Conservation (phyloP, 441 rosid species). For the Sinapis alba region DNA sequence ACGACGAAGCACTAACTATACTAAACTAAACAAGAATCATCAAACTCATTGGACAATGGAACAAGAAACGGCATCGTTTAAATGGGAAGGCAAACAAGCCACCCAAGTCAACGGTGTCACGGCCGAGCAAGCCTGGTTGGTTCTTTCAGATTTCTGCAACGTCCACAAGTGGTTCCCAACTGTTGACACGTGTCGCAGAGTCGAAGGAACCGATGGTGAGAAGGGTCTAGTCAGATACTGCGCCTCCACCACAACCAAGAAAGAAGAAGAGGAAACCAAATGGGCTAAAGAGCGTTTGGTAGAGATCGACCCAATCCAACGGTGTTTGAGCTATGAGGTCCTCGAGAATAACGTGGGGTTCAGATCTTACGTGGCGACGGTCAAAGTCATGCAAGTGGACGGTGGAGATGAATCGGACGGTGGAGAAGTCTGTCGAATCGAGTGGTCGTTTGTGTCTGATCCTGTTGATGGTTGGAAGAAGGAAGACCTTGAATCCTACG, state of each 20-base stretch:
- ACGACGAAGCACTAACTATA: not conserved
- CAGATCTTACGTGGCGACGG: slow-evolving; percentile 48
- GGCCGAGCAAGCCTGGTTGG: slow-evolving; percentile 56
- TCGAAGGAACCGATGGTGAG: slow-evolving; percentile 54
- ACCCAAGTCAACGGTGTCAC: slow-evolving; percentile 43
- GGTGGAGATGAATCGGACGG: slow-evolving; percentile 34
- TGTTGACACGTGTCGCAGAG: slow-evolving; percentile 44
- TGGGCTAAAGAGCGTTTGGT: slow-evolving; percentile 65
- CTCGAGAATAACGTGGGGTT: slow-evolving; percentile 56
- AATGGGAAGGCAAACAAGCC: slow-evolving; percentile 54
- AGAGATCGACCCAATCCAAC: slow-evolving; percentile 43
- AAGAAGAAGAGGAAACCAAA: slow-evolving; percentile 5
- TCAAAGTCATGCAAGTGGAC: slow-evolving; percentile 38
- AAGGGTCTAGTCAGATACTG: slow-evolving; percentile 59
- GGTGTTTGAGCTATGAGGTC: slow-evolving; percentile 58
- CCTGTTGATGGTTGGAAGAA: slow-evolving; percentile 54
- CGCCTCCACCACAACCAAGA: slow-evolving; percentile 25
- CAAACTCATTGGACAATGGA: slow-evolving; percentile 13
- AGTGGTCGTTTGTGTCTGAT: slow-evolving; percentile 61
- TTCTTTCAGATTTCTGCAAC: slow-evolving; percentile 61
- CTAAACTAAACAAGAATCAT: not conserved
- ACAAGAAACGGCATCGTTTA: slow-evolving; percentile 28
- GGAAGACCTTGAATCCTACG: slow-evolving; percentile 44
- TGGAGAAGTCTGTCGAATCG: slow-evolving; percentile 39
- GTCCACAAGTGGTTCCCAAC: slow-evolving; percentile 50